Conservation (phyloP, 192 early-diverging fungal species). For the Coemansia sp. region DNA sequence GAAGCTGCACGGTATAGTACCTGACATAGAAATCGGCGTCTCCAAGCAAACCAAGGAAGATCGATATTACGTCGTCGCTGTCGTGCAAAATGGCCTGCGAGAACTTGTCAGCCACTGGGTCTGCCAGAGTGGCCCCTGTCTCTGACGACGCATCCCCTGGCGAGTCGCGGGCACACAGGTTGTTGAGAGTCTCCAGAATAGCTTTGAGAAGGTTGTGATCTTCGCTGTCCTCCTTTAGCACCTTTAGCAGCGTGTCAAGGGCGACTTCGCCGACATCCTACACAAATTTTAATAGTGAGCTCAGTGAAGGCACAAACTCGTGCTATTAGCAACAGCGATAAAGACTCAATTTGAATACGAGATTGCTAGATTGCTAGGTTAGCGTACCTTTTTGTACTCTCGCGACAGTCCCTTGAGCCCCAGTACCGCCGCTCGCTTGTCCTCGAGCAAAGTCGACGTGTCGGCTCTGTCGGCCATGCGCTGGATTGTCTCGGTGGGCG, state of each 20-base stretch:
- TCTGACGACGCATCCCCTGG: slow-evolving; percentile 20
- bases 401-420: slow-evolving; percentile 82
- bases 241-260: slow-evolving; percentile 70
- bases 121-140: slow-evolving; percentile 5
- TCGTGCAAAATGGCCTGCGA: slow-evolving; percentile 43
- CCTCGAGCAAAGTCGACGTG: slow-evolving; percentile 86
- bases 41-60: slow-evolving; percentile 84
- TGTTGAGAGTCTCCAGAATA: slow-evolving; percentile 83
- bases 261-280: slow-evolving; percentile 86
- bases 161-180: slow-evolving; percentile 58
- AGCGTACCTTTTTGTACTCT: slow-evolving; percentile 67
- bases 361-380: slow-evolving; percentile 2
- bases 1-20: slow-evolving; percentile 87
- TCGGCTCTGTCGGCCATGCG: slow-evolving; percentile 80
- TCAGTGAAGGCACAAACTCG: background rate
- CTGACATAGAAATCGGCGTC: slow-evolving; percentile 94
- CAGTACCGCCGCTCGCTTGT: slow-evolving; percentile 83
- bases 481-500: slow-evolving; percentile 73
- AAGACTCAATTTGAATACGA: background rate
- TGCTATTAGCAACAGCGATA: background rate
- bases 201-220: slow-evolving; percentile 88
- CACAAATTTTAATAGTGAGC: background rate
- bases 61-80: slow-evolving; percentile 66
- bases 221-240: slow-evolving; percentile 76
- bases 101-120: slow-evolving; percentile 35